Evolutionary conservation across 139 green algal genomes (phyloP).

Genomic region (Micractinium conductrix): DNA sequence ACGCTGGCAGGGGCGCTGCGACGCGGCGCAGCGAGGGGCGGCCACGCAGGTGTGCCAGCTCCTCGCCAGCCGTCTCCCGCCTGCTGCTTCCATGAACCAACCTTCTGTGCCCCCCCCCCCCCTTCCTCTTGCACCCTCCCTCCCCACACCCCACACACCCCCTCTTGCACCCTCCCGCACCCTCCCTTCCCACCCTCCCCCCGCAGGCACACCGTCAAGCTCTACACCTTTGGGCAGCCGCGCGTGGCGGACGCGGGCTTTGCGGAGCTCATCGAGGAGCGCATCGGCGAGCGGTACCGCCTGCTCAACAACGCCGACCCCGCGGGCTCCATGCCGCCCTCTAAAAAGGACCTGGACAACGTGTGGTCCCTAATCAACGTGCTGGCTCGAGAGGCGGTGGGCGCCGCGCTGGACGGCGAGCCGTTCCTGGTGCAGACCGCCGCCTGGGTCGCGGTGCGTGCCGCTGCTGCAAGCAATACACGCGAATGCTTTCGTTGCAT

Average conservation of each 20-base stretch:
- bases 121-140: too few relatives aligned
- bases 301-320: constrained; percentile 1
- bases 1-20: too few relatives aligned
- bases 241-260: not conserved
- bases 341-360: not conserved
- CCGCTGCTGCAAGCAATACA: too few relatives aligned
- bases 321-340: not conserved
- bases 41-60: too few relatives aligned
- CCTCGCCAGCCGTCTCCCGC: too few relatives aligned
- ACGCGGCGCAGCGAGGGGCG: too few relatives aligned
- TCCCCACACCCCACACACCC: too few relatives aligned
- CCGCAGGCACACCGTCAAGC: not conserved
- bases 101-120: too few relatives aligned
- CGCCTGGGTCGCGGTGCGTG: not conserved
- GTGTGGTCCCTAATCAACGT: not conserved
- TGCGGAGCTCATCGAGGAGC: not conserved
- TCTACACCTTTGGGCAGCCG: constrained; percentile 5
- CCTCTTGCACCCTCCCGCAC: too few relatives aligned
- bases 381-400: not conserved
- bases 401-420: not conserved
- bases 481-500: too few relatives aligned
- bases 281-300: not conserved
- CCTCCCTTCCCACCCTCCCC: too few relatives aligned
- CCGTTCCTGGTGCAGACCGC: not conserved
- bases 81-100: too few relatives aligned